Base-by-base conservation (phyloP, 2,329 filamentous ascomycete genomes). In the Penicillium capsulatum region DNA sequence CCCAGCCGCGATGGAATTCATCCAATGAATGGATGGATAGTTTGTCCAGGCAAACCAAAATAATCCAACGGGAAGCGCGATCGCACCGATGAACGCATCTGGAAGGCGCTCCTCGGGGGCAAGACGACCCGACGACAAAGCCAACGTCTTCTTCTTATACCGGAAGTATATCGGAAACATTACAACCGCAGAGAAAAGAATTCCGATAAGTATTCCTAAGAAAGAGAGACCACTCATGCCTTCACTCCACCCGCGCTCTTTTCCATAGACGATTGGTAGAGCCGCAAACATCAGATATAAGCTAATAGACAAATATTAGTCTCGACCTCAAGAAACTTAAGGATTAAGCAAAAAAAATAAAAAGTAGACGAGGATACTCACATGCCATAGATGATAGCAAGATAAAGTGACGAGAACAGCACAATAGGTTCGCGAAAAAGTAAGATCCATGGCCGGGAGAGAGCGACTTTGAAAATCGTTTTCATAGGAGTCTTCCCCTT, bases 11-110 rank as follows among this genome's bases (percentile, higher is more conserved):
- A 57, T 57, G 34, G 48, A 53, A 26, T 32, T 52, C 42, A 55
- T 53, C 14, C 38, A 57, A 40, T 57, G 52, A 34, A 57, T 48
- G 3, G 40, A 47, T 13, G 52, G 47, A 15, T 49, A 53, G 41
- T 59, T 60, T 4, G 54, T 59, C 59, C 59, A 62, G 5, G 58
- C 56, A 37, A 62, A 62, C 56, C 58, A 61, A 36, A 62, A 62
- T 2, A 62, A 38, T 2, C 56, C 56, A 29, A 57, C 35, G 1
- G 57, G 54, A 11, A 61, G 53, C 3, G 49, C 45, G 27, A 54
- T 13, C 10, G 54, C 59, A 19, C 59, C 22, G 41, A 61, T 50
- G 2, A 42, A 46, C 2, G 55, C 50, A 0, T n/a, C n/a, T n/a
- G 58, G 57, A 1, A 61, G 50, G 16, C 59, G 56, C 14, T 54